These are phyloP conservation scores for Echinosophora koreensis DNA, from an alignment of 306 rosid species.

Conservation along the genomic window DNA sequence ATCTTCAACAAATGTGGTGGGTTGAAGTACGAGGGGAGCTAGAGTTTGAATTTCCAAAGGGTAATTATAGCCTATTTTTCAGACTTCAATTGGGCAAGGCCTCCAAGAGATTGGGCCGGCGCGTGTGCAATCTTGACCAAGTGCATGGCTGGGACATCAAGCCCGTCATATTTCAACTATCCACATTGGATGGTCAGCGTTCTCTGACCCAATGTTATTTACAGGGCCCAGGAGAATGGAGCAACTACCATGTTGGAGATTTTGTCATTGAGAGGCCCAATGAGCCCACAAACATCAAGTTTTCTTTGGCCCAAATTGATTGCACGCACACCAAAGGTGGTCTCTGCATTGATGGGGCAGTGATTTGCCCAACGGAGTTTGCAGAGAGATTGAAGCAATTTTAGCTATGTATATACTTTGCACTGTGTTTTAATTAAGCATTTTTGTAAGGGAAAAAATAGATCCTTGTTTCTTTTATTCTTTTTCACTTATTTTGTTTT, in stretches of 20 bases:
- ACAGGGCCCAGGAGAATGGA: constrained; percentile 64
- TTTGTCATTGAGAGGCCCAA: constrained; percentile 50
- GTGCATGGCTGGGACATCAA: constrained; percentile 91
- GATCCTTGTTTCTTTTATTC: not conserved
- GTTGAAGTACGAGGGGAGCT: constrained; percentile 79
- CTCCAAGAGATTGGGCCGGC: constrained; percentile 61
- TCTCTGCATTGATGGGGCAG: constrained; percentile 75
- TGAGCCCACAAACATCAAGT: constrained; percentile 55
- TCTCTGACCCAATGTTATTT: constrained; percentile 59
- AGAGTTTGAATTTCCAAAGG: constrained; percentile 76
- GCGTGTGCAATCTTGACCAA: constrained; percentile 60
- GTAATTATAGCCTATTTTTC: constrained; percentile 69
- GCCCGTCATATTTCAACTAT: constrained; percentile 77
- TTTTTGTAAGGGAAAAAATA: constrained; percentile 1
- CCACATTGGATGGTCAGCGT: constrained; percentile 71
- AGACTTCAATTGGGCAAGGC: constrained; percentile 78
- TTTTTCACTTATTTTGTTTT: not conserved
- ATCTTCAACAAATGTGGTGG: constrained; percentile 94
- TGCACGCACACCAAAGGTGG: constrained; percentile 96
- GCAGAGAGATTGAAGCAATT: constrained; percentile 34
- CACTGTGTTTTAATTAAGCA: not conserved
- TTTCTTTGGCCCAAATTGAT: constrained; percentile 89
- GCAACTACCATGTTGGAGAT: constrained; percentile 71
- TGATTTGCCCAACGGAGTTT: constrained; percentile 59
- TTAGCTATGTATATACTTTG: constrained; percentile 10